Evolutionary conservation across 139 green algal genomes (phyloP), one percentile per base, ranked within the genome.

Genomic region (Closterium sp.): DNA sequence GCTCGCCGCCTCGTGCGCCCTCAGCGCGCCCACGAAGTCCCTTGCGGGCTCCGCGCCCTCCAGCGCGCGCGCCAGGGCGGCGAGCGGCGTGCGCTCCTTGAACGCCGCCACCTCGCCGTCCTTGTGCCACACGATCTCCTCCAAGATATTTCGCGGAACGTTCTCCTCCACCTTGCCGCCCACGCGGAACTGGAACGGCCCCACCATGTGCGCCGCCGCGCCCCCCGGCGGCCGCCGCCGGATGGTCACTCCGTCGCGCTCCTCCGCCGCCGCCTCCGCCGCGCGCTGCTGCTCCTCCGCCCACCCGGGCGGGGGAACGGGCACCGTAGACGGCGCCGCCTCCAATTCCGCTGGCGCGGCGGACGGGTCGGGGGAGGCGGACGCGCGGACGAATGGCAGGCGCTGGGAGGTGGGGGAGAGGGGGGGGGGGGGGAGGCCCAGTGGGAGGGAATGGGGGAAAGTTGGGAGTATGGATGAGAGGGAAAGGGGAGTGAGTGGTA

Each of bases 101-200:
- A 93, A 85, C 16, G 23, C 25, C 32, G 33, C 81, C 35, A 92
- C 85, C 89, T 92, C 89, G 5, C 31, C 43, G 38, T 92, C 89
- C 85, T 94, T 94, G 25, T 92, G 97, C 97, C 98, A 99, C 21
- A 99, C 97, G 89, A 99, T 99, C 93, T 99, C 98, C 93, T 99
- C 98, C 90, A 99, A 94, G 86, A 99, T 99, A 94, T 99, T 99
- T 30, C 94, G 94, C 0, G 98, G 97, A 92, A 98, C 96, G 94
- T 98, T 98, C 84, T 97, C 96, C 64, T 98, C 97, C 23, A 95
- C 84, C 85, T 95, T 33, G 81, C 30, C 81, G 3, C 30, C 81
- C 30, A 86, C 84, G 23, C 87, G 16, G 43, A 92, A 91, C 91
- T 91, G 6, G 28, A 94, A 91, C 6, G 87, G 33, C 3, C 87